Evolutionary conservation across 148 eudicot genomes (phyloP).

Genomic region (Heliamphora exappendiculata): DNA sequence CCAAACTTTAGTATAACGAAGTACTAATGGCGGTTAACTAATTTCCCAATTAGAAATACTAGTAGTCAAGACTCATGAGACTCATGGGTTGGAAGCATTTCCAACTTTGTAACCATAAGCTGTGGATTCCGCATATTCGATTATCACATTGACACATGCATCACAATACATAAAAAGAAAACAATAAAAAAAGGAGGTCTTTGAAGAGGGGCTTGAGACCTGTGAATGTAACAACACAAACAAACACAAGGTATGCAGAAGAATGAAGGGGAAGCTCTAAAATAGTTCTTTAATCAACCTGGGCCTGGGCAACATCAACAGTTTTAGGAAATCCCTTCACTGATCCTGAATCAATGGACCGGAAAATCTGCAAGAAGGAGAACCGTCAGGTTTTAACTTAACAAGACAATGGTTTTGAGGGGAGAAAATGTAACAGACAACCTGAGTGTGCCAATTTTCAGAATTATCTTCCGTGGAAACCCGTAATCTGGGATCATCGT

Average conservation of each 20-base stretch:
- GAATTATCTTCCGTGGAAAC: slow-evolving; percentile 56
- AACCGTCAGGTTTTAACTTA: not conserved
- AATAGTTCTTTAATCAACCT: slow-evolving; percentile 34
- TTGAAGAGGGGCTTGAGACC: not conserved
- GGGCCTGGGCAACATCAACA: slow-evolving; percentile 43
- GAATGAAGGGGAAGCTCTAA: not conserved
- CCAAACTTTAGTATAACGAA: slow-evolving; percentile 2
- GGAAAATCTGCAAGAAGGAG: slow-evolving; percentile 51
- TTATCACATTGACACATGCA: too few species aligned
- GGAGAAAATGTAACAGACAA: slow-evolving; percentile 5
- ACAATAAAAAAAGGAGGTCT: not conserved
- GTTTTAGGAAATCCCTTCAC: slow-evolving; percentile 73
- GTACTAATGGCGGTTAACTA: not conserved
- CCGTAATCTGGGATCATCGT: slow-evolving; percentile 63
- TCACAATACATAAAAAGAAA: too few species aligned
- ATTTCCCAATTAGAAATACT: not conserved
- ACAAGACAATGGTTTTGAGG: not conserved
- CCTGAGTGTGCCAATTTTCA: slow-evolving; percentile 98
- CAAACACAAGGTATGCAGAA: not conserved
- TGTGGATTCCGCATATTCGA: not conserved
- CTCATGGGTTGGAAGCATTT: not conserved
- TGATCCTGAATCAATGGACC: slow-evolving; percentile 95
- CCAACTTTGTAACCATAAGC: slow-evolving; percentile 2
- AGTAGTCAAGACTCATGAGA: not conserved
- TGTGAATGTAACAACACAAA: not conserved